These are phyloP conservation scores for Blepharisma stoltei DNA, from an alignment of 73 alveolate species.

Conservation along the genomic window DNA sequence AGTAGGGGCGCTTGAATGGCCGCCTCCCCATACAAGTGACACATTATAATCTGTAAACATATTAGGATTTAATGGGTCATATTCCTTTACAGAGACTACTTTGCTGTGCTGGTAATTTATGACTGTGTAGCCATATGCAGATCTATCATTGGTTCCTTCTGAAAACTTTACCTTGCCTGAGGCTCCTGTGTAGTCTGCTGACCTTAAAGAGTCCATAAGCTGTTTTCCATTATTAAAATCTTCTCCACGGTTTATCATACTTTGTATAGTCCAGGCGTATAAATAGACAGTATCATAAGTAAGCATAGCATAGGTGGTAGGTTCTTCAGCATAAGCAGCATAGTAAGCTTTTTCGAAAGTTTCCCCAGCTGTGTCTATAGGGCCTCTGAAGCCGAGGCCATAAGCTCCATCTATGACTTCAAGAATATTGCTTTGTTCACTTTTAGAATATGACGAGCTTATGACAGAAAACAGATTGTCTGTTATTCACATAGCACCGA, in stretches of 20 bases:
- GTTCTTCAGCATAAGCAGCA: neutral
- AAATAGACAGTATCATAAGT: neutral
- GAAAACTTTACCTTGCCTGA: conserved; percentile 3
- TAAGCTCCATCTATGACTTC: conserved; percentile 21
- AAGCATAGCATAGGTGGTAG: neutral
- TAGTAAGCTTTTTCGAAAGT: neutral
- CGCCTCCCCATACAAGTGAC: neutral
- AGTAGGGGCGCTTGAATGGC: neutral
- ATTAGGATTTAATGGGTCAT: conserved; percentile 19
- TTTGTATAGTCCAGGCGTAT: neutral
- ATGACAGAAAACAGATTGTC: neutral
- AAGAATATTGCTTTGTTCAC: neutral
- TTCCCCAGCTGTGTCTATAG: neutral
- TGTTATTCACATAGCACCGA: conserved; percentile 17
- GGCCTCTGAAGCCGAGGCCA: neutral
- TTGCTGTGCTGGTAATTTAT: neutral
- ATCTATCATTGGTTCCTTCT: conserved; percentile 15
- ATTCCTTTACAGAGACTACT: neutral
- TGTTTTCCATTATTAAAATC: conserved; percentile 9
- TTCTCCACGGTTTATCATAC: neutral
- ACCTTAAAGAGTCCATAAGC: neutral
- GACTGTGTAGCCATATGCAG: neutral
- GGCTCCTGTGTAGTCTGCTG: conserved; percentile 1
- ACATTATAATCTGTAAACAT: conserved; percentile 2
- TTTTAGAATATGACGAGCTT: neutral